These are phyloP conservation scores for Rhizoclosmatium sp. DNA, from an alignment of 192 early-diverging fungal genomes.

Conservation along the genomic window DNA sequence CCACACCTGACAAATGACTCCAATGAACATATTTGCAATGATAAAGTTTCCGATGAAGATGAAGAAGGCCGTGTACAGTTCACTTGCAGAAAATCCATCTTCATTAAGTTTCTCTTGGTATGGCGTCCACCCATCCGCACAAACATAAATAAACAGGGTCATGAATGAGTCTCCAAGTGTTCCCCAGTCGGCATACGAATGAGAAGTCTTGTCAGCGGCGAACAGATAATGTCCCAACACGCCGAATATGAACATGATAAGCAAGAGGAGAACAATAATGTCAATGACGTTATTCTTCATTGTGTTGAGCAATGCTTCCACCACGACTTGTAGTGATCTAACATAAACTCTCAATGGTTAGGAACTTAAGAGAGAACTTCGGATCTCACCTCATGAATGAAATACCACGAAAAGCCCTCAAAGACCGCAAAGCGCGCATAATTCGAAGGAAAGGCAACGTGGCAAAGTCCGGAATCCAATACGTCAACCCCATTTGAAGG, in stretches of 20 bases:
- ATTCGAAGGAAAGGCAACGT: not conserved
- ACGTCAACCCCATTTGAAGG: not conserved
- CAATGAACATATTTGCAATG: conserved; percentile 62
- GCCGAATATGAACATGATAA: conserved; percentile 57
- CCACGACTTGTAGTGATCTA: conserved; percentile 54
- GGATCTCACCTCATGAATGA: conserved; percentile 17
- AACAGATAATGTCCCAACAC: conserved; percentile 59
- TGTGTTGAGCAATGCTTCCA: conserved; percentile 52
- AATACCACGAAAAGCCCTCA: conserved; percentile 21
- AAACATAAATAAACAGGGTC: conserved; percentile 52
- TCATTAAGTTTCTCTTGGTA: conserved; percentile 47
- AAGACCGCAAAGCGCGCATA: not conserved
- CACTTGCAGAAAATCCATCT: conserved; percentile 42
- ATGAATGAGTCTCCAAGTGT: conserved; percentile 35
- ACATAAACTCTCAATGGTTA: not conserved
- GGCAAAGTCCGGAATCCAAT: not conserved
- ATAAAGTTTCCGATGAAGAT: conserved; percentile 61
- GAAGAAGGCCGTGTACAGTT: conserved; percentile 47
- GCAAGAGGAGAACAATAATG: conserved; percentile 51
- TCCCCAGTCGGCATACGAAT: conserved; percentile 38
- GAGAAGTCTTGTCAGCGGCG: conserved; percentile 28
- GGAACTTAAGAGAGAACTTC: conserved; percentile 1
- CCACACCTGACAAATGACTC: conserved; percentile 55
- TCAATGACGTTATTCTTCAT: conserved; percentile 49
- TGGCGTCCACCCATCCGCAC: conserved; percentile 53